Conservation (phyloP, 805 yeast genomes). For the Clavispora phyllophila region DNA sequence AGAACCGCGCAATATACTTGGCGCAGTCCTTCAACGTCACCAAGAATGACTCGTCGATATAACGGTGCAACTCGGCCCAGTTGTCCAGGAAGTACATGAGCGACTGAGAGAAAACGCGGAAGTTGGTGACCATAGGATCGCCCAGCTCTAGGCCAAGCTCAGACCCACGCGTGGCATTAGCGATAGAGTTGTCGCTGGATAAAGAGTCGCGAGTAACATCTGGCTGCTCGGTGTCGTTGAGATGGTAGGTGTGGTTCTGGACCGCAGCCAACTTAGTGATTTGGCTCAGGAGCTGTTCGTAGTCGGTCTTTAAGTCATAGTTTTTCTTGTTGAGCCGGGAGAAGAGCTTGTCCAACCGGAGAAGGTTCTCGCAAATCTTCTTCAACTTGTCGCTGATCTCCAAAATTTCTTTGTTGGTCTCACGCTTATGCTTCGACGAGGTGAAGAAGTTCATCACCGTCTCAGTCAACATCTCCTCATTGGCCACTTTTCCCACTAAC, state of each 20-base stretch:
- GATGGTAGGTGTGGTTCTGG: constrained; percentile 28
- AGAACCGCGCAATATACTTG: constrained; percentile 49
- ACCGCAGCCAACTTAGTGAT: constrained; percentile 60
- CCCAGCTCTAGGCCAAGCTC: background rate
- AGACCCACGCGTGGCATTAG: constrained; percentile 2
- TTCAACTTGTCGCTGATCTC: constrained; percentile 74
- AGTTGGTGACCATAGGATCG: constrained; percentile 21
- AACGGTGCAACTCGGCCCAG: constrained; percentile 38
- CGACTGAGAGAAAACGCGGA: constrained; percentile 34
- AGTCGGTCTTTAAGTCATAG: constrained; percentile 67
- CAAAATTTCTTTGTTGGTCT: constrained; percentile 60
- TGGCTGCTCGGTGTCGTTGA: constrained; percentile 18
- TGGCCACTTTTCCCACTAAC: constrained; percentile 39
- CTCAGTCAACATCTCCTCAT: constrained; percentile 81
- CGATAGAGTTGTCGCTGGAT: constrained; percentile 6
- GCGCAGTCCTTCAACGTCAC: constrained; percentile 83
- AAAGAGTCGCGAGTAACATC: constrained; percentile 29
- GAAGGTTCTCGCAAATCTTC: constrained; percentile 77
- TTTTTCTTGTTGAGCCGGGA: constrained; percentile 67
- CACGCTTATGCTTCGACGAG: constrained; percentile 58
- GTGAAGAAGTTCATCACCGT: constrained; percentile 92
- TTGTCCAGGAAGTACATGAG: constrained; percentile 34
- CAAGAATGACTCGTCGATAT: constrained; percentile 73
- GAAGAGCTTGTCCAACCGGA: constrained; percentile 73
- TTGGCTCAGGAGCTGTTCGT: constrained; percentile 65